Evolutionary conservation across 805 yeast species (phyloP), one percentile per base, ranked within the genome.

Genomic region (Ogataea paraovalis): DNA sequence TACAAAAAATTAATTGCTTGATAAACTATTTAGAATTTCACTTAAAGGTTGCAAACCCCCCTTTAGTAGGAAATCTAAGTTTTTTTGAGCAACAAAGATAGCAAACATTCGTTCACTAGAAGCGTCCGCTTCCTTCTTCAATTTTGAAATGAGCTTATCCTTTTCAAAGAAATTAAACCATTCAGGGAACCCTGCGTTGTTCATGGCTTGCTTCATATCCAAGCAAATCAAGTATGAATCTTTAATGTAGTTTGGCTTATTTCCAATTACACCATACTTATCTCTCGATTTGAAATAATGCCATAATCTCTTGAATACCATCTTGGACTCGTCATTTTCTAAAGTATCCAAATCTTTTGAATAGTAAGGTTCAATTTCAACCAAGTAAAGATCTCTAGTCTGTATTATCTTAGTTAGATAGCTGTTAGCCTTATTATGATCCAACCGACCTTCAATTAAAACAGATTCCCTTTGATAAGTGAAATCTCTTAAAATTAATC

Each of bases 401-500:
- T 62, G 55, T 1, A 69, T 56, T 18, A 80, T 71, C 51, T 75
- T 73, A 23, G 61, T 53, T 50, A 87, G 64, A 58, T 87, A 87
- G 12, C 67, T 68, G 45, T 75, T 79, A 1, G 89, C 95, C 43
- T 66, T 70, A 5, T 52, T 46, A 3, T 69, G 58, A 56, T 78
- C 82, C 40, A 88, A 69, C 46, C 89, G 71, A 3, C 96, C 96
- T 50, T 79, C 83, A 40, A 87, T 68, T 67, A 53, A 82, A 63
- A 32, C 64, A 54, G 38, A 58, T 43, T 34, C 48, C 19, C 44
- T 45, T 13, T 12, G 19, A 7, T 48, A 34, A 14, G 49, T 46
- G 25, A 49, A 49, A 22, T 58, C 62, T n/a, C 39, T 40, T 23
- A 55, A 27, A 45, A 61, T 61, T 9, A 41, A 28, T 18, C 45